phyloP scores from a whole-genome alignment of 1,139 yeast genomes.

The Meyerozyma smithsonii region DNA sequence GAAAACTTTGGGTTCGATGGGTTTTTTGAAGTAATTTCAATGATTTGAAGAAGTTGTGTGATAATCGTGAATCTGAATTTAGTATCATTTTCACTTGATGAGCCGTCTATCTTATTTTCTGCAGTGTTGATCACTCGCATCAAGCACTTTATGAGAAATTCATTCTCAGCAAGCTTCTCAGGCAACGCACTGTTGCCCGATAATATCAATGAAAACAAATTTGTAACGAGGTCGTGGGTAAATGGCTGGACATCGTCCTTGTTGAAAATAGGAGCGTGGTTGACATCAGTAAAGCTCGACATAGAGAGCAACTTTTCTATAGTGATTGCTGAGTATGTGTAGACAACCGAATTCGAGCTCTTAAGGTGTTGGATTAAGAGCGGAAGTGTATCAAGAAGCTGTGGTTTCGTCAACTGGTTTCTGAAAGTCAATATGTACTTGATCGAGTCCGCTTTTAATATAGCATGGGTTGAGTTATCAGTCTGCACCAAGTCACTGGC shows the following conservation, averaged over 20 bases:
- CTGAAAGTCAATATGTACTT: constrained; percentile 86
- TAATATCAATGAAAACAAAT: constrained; percentile 63
- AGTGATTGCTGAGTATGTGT: constrained; percentile 90
- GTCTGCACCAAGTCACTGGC: constrained; percentile 67
- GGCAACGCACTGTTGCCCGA: constrained; percentile 43
- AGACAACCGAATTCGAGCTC: constrained; percentile 69
- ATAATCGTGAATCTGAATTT: constrained; percentile 44
- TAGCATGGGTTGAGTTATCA: constrained; percentile 50
- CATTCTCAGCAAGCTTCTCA: constrained; percentile 92
- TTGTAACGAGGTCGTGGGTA: constrained; percentile 50
- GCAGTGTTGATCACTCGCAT: constrained; percentile 79
- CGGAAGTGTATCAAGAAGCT: constrained; percentile 77
- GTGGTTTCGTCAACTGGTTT: constrained; percentile 86
- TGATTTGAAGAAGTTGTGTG: constrained; percentile 63
- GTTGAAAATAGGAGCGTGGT: constrained; percentile 53
- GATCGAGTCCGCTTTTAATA: constrained; percentile 86
- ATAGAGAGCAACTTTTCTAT: constrained; percentile 83
- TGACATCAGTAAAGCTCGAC: constrained; percentile 48
- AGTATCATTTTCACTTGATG: constrained; percentile 13
- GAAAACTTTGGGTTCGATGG: constrained; percentile 95
- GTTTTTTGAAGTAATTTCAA: constrained; percentile 70
- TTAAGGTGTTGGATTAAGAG: constrained; percentile 64
- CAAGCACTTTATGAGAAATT: constrained; percentile 81
- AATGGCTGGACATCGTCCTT: constrained; percentile 60
- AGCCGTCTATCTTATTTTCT: constrained; percentile 48